These are phyloP conservation scores for Rhododendron henanense DNA, from an alignment of 148 eudicot species.

Conservation along the genomic window DNA sequence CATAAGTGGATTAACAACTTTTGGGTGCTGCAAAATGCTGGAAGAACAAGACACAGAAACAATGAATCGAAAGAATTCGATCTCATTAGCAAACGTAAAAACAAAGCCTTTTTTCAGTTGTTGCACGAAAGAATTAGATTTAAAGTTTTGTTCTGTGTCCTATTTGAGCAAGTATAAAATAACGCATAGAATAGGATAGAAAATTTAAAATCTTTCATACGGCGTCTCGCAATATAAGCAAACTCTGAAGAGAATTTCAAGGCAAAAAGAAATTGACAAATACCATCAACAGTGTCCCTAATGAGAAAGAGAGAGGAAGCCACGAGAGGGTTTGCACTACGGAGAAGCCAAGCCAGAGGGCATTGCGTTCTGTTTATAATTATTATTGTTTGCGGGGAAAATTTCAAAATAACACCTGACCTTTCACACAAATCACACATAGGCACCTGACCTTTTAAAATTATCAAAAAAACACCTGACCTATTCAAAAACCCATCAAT, in stretches of 20 bases:
- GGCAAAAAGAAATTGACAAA: neutral
- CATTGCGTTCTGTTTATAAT: neutral
- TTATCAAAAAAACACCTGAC: too few species aligned
- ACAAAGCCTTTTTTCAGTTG: neutral
- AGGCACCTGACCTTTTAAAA: too few species aligned
- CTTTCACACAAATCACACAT: too few species aligned
- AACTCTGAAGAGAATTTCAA: neutral
- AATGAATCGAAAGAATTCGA: neutral
- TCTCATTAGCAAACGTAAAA: neutral
- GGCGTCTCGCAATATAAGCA: neutral
- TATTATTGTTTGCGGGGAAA: neutral
- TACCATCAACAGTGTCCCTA: neutral
- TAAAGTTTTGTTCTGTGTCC: neutral
- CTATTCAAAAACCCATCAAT: too few species aligned
- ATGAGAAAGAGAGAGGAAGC: neutral
- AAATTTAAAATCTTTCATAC: neutral
- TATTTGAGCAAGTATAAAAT: neutral
- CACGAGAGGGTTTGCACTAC: neutral
- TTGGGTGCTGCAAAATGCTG: neutral
- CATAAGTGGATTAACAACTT: neutral
- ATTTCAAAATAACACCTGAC: too few species aligned
- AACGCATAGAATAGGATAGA: neutral
- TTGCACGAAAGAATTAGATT: neutral
- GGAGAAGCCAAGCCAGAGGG: neutral
- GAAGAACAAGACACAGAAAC: neutral